phyloP scores from a whole-genome alignment of 805 yeast genomes.

The Candida incommunis region DNA sequence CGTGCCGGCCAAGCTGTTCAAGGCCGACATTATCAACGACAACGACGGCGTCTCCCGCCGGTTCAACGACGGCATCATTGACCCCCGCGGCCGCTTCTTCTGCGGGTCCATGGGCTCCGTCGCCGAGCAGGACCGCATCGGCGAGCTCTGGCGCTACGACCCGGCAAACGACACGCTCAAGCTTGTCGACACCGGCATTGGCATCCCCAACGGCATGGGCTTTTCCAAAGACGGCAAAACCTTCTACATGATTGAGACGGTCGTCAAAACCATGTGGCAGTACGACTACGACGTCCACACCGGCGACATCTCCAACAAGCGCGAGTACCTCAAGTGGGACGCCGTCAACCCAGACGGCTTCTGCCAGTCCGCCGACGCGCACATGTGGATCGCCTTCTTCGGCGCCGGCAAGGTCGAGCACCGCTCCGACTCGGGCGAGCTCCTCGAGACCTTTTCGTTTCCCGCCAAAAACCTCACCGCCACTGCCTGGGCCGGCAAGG shows the following conservation, averaged over 20 bases:
- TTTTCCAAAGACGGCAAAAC: conserved; percentile 31
- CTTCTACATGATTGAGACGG: conserved; percentile 43
- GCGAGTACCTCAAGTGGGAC: conserved; percentile 27
- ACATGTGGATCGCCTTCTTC: conserved; percentile 57
- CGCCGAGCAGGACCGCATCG: conserved; percentile 24
- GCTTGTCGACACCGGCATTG: conserved; percentile 26
- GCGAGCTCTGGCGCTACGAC: conserved; percentile 35
- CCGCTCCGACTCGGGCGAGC: conserved; percentile 29
- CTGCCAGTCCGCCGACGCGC: conserved; percentile 36
- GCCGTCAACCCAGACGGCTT: conserved; percentile 62
- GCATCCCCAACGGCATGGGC: conserved; percentile 61
- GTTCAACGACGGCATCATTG: conserved; percentile 76
- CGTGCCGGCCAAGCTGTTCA: conserved; percentile 21
- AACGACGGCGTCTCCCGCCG: conserved; percentile 22
- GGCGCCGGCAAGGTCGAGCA: conserved; percentile 42
- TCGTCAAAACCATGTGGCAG: conserved; percentile 31
- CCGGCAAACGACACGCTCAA: conserved; percentile 12
- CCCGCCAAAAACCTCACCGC: conserved; percentile 55
- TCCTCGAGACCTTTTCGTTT: conserved; percentile 35
- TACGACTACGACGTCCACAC: conserved; percentile 29
- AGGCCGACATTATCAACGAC: conserved; percentile 9
- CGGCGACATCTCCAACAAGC: conserved; percentile 25
- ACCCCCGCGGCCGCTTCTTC: conserved; percentile 63
- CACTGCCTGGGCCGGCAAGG: conserved; percentile 50
- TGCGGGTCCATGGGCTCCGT: conserved; percentile 55